A percentile compares a stretch with the other conserved stretches of the same genome.
phyloP scores from a whole-genome alignment of 2,329 filamentous ascomycete genomes.

The Coniochaeta sp. region DNA sequence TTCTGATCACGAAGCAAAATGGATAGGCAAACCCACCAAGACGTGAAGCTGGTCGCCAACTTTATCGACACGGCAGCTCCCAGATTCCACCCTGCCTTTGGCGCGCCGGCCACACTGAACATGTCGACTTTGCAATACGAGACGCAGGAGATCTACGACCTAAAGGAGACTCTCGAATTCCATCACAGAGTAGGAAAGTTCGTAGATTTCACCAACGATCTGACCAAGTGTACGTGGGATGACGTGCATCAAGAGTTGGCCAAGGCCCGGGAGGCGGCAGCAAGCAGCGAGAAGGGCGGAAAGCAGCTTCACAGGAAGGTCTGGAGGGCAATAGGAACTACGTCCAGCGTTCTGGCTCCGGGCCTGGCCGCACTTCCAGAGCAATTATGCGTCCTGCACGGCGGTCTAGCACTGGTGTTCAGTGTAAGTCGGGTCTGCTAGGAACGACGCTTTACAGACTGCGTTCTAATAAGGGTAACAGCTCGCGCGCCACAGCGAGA shows the following conservation, averaged over 20 bases:
- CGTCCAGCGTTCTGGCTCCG: conserved; percentile 2
- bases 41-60: background rate
- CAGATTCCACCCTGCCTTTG: conserved; percentile 7
- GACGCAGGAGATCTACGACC: conserved; percentile 3
- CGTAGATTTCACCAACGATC: background rate
- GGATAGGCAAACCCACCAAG: background rate
- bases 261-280: conserved; percentile 4
- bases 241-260: conserved; percentile 5
- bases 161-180: conserved; percentile 6
- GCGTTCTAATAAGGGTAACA: background rate
- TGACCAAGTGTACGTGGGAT: conserved; percentile 8
- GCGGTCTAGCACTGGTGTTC: conserved; percentile 8
- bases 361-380: conserved; percentile 6
- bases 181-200: background rate
- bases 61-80: conserved; percentile 7
- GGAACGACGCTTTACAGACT: too few species aligned
- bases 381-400: conserved; percentile 5
- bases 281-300: conserved; percentile 4
- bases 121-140: conserved; percentile 5
- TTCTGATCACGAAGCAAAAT: background rate
- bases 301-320: conserved; percentile 1
- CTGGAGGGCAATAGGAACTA: conserved; percentile 2
- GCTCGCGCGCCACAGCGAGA: conserved; percentile 8
- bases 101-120: conserved; percentile 3
- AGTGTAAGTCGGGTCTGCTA: conserved; percentile 5